Percentiles rank a stretch among this genome's conserved stretches.
Evolutionary conservation across 2,329 filamentous ascomycete genomes (phyloP).

Genomic region (Penicillium carneum): DNA sequence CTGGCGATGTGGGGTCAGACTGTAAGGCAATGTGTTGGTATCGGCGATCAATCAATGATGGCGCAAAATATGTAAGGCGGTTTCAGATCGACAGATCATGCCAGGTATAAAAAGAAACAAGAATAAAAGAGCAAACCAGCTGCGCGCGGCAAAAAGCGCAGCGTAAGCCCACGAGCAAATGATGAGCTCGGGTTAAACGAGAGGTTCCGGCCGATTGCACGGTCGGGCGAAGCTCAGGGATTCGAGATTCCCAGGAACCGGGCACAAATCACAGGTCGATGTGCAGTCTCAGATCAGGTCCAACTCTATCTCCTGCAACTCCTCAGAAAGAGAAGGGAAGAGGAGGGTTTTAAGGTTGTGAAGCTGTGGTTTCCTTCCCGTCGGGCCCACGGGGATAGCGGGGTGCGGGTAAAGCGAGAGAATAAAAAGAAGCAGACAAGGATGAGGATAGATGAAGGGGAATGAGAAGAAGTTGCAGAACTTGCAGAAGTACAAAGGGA

Average conservation of each 20-base stretch:
- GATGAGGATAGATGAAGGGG: constrained; percentile 12
- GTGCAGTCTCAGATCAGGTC: not conserved
- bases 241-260: not conserved
- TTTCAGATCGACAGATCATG: not conserved
- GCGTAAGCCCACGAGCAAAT: not conserved
- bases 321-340: not conserved
- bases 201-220: not conserved
- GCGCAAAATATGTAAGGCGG: not conserved
- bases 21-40: constrained; percentile 9
- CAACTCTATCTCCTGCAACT: not conserved
- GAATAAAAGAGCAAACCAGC: not conserved
- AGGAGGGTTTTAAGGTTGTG: not conserved
- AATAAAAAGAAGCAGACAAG: not conserved
- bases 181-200: not conserved
- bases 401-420: not conserved
- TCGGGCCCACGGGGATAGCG: constrained; percentile 4
- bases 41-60: constrained; percentile 11
- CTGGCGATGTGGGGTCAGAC: constrained; percentile 12
- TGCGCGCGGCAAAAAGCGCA: not conserved
- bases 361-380: constrained; percentile 4
- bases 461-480: constrained; percentile 11
- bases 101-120: not conserved
- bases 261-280: not conserved
- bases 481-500: constrained; percentile 12
- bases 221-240: constrained; percentile 10